A percentile compares a stretch with the other conserved stretches of the same genome.
These are phyloP conservation scores for Cornus kousa DNA, from an alignment of 148 eudicot genomes.

Conservation along the genomic window DNA sequence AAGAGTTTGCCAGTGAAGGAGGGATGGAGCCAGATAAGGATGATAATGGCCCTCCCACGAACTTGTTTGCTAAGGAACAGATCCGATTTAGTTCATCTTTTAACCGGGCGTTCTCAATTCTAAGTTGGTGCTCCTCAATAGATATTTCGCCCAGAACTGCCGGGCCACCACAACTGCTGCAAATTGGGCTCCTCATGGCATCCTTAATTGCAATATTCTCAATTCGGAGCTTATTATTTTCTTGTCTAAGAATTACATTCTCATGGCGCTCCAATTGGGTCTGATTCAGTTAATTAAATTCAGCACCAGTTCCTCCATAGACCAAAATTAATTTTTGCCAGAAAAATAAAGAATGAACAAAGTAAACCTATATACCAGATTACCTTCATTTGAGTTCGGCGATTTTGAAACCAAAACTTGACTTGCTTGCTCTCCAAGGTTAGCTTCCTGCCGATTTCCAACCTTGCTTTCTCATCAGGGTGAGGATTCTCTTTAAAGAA, in stretches of 20 bases:
- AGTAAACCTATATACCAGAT: not conserved
- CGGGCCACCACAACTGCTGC: conserved; percentile 59
- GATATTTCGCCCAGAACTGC: conserved; percentile 44
- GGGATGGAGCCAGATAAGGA: conserved; percentile 28
- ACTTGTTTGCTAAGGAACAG: conserved; percentile 40
- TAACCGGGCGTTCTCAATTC: conserved; percentile 58
- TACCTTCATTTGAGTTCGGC: conserved; percentile 90
- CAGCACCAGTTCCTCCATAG: conserved; percentile 2
- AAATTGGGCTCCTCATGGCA: conserved; percentile 50
- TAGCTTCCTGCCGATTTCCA: conserved; percentile 64
- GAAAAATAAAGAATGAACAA: conserved; percentile 6
- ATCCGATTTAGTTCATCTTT: conserved; percentile 59
- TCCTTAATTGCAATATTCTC: conserved; percentile 67
- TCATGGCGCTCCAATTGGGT: conserved; percentile 64
- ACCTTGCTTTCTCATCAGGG: conserved; percentile 78
- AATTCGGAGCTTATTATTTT: conserved; percentile 51
- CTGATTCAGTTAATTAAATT: conserved; percentile 27
- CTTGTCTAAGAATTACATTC: conserved; percentile 51
- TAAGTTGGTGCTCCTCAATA: conserved; percentile 43
- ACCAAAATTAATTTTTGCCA: not conserved
- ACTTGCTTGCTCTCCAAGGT: conserved; percentile 62
- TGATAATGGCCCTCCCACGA: conserved; percentile 46
- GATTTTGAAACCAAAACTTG: conserved; percentile 93
- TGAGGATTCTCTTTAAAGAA: conserved; percentile 66
- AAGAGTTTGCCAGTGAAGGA: conserved; percentile 28